Base-by-base conservation (phyloP, 140 eudicot species). In the Stevia rebaudiana region DNA sequence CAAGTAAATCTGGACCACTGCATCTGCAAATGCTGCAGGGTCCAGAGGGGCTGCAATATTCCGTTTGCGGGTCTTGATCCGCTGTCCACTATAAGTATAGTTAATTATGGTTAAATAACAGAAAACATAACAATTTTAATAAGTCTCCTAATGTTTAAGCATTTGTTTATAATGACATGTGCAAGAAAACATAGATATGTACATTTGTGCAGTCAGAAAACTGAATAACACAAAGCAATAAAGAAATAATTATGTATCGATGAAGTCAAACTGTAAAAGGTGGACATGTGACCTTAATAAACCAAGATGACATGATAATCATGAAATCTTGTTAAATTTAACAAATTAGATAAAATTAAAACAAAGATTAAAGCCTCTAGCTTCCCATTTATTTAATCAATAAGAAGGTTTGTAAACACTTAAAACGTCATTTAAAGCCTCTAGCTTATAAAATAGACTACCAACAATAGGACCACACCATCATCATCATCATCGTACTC, bases 51-150 rank as follows among this genome's bases (percentile, higher is more conserved):
- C 99, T 22, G 99, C 97, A 73, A 94, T 94, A 74, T 94, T 94
- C 95, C 99, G 96, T 81, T 94, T 94, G 97, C 97, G 99, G 99
- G 99, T 85, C 99, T 94, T 94, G 84, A 94, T 94, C 99, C 99
- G 99, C 99, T 95, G 92, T 71, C 99, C 99, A 81, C 99, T 94
- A 81, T 56, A 76, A 63, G 23, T 33, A 35, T 21, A 84, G 11
- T 60, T 17, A 48, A 11, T 13, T 41, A 72, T 28, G 63, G 61
- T 65, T 17, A 65, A 30, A 53, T 39, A 54, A 39, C 13, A 40
- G 23, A 18, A 11, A 24, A 5, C 40, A 22, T 30, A 33, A 12
- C 21, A 47, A 15, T 15, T n/a, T n/a, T 64, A 51, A 35, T 21
- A 21, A 18, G 40, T 3, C 68, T 9, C 4, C 46, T 46, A 17